Conservation (phyloP, 139 green algal genomes). For the Chlorella sp. region DNA sequence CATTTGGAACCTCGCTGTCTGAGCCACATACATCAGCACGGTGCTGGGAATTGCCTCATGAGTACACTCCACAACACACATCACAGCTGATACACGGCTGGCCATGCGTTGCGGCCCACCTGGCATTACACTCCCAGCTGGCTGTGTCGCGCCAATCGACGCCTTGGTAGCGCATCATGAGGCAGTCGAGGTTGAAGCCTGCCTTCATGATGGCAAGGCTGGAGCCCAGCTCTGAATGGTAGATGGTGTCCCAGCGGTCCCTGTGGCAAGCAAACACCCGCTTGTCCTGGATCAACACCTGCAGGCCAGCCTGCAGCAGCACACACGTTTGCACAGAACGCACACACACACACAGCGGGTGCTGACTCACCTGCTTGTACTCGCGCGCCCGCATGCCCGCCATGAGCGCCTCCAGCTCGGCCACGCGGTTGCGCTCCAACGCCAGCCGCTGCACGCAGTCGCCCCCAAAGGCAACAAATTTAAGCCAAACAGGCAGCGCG, state of each 20-base stretch:
- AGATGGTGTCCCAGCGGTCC: conserved; percentile 46
- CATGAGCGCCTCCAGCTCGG: conserved; percentile 65
- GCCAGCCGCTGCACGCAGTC: conserved; percentile 32
- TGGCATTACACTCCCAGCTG: conserved; percentile 27
- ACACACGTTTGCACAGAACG: no score
- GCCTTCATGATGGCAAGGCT: conserved; percentile 38
- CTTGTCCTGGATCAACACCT: conserved; percentile 38
- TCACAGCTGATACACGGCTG: no score
- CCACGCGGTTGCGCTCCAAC: conserved; percentile 38
- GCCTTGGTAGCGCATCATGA: conserved; percentile 52
- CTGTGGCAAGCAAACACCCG: conserved; percentile 55
- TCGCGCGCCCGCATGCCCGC: conserved; percentile 49
- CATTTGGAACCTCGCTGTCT: no score
- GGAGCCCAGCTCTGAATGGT: conserved; percentile 33
- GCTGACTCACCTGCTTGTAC: conserved; percentile 37
- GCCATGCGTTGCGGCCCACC: conserved; percentile 5
- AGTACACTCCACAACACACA: no score
- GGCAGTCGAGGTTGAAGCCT: conserved; percentile 46
- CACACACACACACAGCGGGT: no score
- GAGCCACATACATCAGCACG: no score
- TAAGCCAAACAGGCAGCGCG: no score
- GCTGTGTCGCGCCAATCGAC: conserved; percentile 39
- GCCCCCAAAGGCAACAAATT: no score
- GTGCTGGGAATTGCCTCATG: no score
- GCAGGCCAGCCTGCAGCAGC: conserved; percentile 51